Evolutionary conservation across 2,329 filamentous ascomycete genomes (phyloP), one percentile per base, ranked within the genome.

Genomic region (Ambrosiella beaveri): DNA sequence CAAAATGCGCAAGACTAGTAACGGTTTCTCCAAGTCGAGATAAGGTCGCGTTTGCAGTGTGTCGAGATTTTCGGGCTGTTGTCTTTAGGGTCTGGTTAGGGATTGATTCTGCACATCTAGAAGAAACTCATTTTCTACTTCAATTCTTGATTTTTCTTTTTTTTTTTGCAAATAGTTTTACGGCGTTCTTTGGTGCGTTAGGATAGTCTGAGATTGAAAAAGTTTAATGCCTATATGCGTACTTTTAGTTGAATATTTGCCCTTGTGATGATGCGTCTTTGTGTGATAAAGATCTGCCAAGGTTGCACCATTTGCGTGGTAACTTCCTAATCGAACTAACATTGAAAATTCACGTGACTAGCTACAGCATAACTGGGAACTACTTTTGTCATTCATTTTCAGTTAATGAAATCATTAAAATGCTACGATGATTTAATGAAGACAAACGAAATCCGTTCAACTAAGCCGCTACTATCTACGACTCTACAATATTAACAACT

Each of bases 1-100:
- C 56, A 75, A 75, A 65, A 64, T 74, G 61, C 69, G 70, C 62
- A 74, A 73, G 65, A 67, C 68, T 50, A 66, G 67, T 38, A 68
- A 65, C 62, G 64, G 65, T 8, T 68, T 67, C 62, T 64, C 68
- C 7, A 71, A 69, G 65, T 68, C 66, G 63, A 71, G 68, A 66
- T 71, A 64, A 69, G 44, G 45, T 41, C 39, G n/a, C 3, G 39
- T 11, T 41, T 11, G 39, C n/a, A n/a, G 39, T 7, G 6, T 12
- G 5, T 11, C 3, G 27, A 27, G 27, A 41, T 41, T 41, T 41
- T 41, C 39, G 11, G 39, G 39, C n/a, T 41, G 39, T 11, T 41
- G 40, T 13, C 11, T 13, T n/a, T 27, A 36, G 47, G 19, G 9
- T 11, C 8, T 11, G 27, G n/a, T 51, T 51, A 49, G 7, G 45